Conservation (phyloP, 371 early-diverging fungal species). For the Mortierella sp. region DNA sequence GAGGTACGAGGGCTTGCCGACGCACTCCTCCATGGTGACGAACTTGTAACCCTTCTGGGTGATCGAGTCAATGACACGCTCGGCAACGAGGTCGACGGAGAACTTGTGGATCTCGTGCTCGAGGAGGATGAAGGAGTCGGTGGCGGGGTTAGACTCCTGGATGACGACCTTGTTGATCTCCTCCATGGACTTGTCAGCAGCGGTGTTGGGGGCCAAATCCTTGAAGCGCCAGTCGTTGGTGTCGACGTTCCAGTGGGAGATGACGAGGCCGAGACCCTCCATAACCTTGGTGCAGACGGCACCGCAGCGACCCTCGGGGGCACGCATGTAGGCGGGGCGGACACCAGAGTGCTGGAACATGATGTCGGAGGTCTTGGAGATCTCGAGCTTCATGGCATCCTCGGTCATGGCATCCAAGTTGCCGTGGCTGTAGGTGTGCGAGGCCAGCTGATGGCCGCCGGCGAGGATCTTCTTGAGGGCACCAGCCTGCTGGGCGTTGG, state of each 20-base stretch:
- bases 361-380: conserved; percentile 29
- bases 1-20: conserved; percentile 48
- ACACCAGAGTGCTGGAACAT: conserved; percentile 40
- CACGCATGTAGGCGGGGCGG: conserved; percentile 60
- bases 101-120: conserved; percentile 65
- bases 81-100: conserved; percentile 58
- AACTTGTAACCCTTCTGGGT: conserved; percentile 59
- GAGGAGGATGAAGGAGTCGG: conserved; percentile 47
- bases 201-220: not conserved
- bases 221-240: conserved; percentile 62
- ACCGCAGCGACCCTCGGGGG: conserved; percentile 67
- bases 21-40: conserved; percentile 66
- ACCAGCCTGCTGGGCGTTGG: conserved; percentile 43
- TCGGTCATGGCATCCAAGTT: conserved; percentile 44
- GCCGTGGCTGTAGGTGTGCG: conserved; percentile 70
- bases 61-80: conserved; percentile 49
- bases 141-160: conserved; percentile 27
- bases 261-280: conserved; percentile 61
- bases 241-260: conserved; percentile 71
- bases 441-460: conserved; percentile 67
- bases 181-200: conserved; percentile 27
- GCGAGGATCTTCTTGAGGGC: conserved; percentile 60
- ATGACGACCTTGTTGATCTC: conserved; percentile 45
- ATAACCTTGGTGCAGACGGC: conserved; percentile 55
- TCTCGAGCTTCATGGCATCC: conserved; percentile 37